Base-by-base conservation (phyloP, 2,329 filamentous ascomycete species). In the Emericellopsis atlantica region DNA sequence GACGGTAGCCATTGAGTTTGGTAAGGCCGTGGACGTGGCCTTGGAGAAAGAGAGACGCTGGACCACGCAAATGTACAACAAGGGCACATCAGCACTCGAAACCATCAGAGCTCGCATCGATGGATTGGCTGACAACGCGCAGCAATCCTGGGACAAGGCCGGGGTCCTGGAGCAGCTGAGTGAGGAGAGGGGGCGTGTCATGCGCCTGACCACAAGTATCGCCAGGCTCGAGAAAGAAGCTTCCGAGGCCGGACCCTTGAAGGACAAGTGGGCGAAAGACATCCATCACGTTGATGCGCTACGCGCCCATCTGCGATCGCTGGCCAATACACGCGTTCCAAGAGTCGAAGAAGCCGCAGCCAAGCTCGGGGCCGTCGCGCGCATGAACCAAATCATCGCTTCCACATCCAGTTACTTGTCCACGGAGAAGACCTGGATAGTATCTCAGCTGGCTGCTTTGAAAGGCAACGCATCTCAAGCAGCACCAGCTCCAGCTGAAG, bases 261-360 rank as follows among this genome's bases (percentile, higher is more conserved):
- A 26, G 15, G 36, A 36, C 9, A 24, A 32, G 14, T 42, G 40
- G 40, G 32, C 29, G 14, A 36, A 34, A 12, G 32, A 39, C 21
- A 32, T 42, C 15, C 12, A 23, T 3, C 18, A 16, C 5, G 23
- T 42, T 15, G 32, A 42, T 23, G 32, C 36, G 6, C 14, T 42
- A 14, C 29, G 36, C 9, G 29, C 36, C 16, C 31, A 42, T 21
- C 23, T 42, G 8, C 26, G 26, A 29, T 29, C 26, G 26, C 26
- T 29, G 26, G 26, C 23, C n/a, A 22, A 37, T 14, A 37, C 36
- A 5, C 37, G 41, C 15, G 22, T 43, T 6, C 41, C 41, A 18
- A 35, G 33, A 23, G 37, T 43, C n/a, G 41, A 43, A 16, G 26
- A 18, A 11, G 32, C 39, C 12, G 41, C 41, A 11, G 37, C 41